Evolutionary conservation across 129 eudicot species (phyloP).

Genomic region (Calendula officinalis): DNA sequence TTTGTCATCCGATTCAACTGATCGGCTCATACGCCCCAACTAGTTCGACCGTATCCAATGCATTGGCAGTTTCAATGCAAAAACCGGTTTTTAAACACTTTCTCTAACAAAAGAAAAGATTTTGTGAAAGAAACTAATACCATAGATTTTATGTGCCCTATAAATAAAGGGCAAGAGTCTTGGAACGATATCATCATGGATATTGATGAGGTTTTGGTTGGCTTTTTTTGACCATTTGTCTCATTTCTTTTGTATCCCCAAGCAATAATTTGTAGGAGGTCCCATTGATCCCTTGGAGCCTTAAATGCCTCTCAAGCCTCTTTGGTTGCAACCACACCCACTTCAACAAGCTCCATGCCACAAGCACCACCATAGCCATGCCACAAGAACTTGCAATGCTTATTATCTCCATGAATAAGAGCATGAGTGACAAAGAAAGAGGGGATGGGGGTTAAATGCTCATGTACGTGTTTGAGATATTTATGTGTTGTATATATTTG

Average conservation of each 20-base stretch:
- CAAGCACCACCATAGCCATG: slow-evolving; percentile 16
- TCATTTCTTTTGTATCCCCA: slow-evolving; percentile 32
- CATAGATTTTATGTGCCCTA: slow-evolving; percentile 21
- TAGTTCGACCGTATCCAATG: too few species aligned
- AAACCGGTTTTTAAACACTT: too few species aligned
- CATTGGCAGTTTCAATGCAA: too few species aligned
- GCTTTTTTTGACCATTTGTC: slow-evolving; percentile 26
- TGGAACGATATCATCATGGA: slow-evolving; percentile 27
- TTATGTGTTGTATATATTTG: neutral
- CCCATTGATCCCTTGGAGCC: slow-evolving; percentile 38
- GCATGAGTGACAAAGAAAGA: neutral
- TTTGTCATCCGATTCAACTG: too few species aligned
- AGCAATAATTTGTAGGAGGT: slow-evolving; percentile 33
- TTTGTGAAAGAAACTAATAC: neutral
- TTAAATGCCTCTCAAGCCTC: slow-evolving; percentile 31
- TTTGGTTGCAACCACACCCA: slow-evolving; percentile 44
- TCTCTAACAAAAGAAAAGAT: neutral
- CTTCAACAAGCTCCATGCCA: slow-evolving; percentile 36
- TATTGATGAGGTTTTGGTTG: slow-evolving; percentile 27
- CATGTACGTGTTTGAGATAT: neutral
- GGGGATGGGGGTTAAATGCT: neutral
- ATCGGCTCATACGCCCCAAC: too few species aligned
- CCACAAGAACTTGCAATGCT: slow-evolving; percentile 28
- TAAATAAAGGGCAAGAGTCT: slow-evolving; percentile 32
- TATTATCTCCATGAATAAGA: slow-evolving; percentile 19